Evolutionary conservation across 2,329 filamentous ascomycete genomes (phyloP).

Genomic region (Sarocladium brachiariae): DNA sequence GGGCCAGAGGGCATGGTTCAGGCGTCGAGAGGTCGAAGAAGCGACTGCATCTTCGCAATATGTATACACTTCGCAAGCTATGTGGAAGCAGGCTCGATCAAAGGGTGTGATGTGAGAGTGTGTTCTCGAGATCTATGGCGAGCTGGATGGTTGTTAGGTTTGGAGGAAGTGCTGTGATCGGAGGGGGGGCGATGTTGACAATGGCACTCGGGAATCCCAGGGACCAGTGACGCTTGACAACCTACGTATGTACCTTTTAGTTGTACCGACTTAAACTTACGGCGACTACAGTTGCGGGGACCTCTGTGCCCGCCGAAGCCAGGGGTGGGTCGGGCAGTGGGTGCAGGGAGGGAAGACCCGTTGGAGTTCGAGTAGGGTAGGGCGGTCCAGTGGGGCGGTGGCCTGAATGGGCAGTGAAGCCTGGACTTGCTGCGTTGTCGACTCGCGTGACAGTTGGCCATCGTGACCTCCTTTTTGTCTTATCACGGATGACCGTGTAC

Average conservation of each 20-base stretch:
- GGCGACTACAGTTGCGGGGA: too few species aligned
- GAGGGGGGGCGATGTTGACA: background rate
- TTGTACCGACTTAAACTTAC: too few species aligned
- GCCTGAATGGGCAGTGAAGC: background rate
- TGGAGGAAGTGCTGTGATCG: background rate
- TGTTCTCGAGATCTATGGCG: background rate
- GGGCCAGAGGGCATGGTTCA: slow-evolving; percentile 8
- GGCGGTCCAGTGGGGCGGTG: background rate
- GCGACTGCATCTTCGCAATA: background rate
- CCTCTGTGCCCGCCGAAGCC: background rate
- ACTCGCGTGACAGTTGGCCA: slow-evolving; percentile 3
- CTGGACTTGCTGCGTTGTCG: background rate
- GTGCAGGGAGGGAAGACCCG: background rate
- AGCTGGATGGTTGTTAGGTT: background rate
- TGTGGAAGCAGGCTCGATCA: background rate
- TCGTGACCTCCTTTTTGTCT: background rate
- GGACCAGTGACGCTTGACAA: background rate
- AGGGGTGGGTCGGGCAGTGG: too few species aligned
- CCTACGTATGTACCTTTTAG: too few species aligned
- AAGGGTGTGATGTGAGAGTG: background rate
- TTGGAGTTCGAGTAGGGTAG: too few species aligned
- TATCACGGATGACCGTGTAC: background rate
- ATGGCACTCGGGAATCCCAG: background rate
- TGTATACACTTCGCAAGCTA: background rate
- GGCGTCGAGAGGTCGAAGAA: slow-evolving; percentile 5